Percentiles rank a stretch among this genome's conserved stretches.
Evolutionary conservation across 1,284 basidiomycete species (phyloP).

Genomic region (Trichosporon coremiiforme): DNA sequence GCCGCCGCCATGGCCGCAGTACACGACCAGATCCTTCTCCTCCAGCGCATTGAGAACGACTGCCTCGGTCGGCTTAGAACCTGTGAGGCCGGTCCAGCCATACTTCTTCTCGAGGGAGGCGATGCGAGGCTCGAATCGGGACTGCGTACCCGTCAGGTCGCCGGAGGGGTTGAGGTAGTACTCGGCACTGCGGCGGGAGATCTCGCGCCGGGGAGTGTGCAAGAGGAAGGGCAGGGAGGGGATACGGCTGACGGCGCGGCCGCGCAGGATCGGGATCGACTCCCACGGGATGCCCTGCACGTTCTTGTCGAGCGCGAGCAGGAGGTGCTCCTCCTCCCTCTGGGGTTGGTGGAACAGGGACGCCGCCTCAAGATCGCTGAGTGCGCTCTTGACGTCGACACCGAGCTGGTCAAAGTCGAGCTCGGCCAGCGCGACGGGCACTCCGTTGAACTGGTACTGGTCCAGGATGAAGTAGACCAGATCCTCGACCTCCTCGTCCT

Average conservation of each 20-base stretch:
- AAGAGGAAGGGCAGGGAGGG: conserved; percentile 85
- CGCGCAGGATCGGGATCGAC: conserved; percentile 81
- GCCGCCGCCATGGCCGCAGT: conserved; percentile 95
- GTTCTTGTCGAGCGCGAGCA: conserved; percentile 88
- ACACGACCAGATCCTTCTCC: conserved; percentile 81
- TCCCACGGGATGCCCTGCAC: conserved; percentile 94
- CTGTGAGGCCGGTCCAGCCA: conserved; percentile 83
- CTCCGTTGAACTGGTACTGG: conserved; percentile 87
- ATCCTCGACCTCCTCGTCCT: conserved; percentile 93
- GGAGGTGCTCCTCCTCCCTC: conserved; percentile 64
- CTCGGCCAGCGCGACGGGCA: conserved; percentile 85
- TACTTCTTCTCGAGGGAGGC: conserved; percentile 63
- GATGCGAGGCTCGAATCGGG: conserved; percentile 76
- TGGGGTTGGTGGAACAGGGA: conserved; percentile 32
- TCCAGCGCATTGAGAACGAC: conserved; percentile 73
- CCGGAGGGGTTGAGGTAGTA: conserved; percentile 92
- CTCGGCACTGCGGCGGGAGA: conserved; percentile 72
- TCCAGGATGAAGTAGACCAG: conserved; percentile 92
- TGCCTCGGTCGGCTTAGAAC: conserved; percentile 74
- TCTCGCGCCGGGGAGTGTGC: conserved; percentile 51
- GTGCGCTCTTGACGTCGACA: conserved; percentile 57
- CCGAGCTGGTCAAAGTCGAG: conserved; percentile 78
- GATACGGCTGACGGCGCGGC: conserved; percentile 83
- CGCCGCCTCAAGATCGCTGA: conserved; percentile 67
- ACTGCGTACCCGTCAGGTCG: conserved; percentile 82